phyloP scores from a whole-genome alignment of 2,329 filamentous ascomycete genomes.

The Penicillium brasilianum region DNA sequence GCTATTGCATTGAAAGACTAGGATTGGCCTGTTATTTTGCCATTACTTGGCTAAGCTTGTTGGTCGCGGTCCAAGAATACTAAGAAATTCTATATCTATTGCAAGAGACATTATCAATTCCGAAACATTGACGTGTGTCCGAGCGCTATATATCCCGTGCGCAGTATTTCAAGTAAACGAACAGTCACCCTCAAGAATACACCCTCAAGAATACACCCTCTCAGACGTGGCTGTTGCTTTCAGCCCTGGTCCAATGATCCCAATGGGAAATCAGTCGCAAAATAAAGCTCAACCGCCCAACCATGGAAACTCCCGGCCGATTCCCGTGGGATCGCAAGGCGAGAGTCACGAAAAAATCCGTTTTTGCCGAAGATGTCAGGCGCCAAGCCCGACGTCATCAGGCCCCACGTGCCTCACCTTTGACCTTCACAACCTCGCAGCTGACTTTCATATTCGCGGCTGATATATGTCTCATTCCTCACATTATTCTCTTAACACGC shows the following conservation, averaged over 20 bases:
- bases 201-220: too few species aligned
- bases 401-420: slow-evolving; percentile 26
- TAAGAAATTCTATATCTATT: too few species aligned
- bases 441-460: slow-evolving; percentile 19
- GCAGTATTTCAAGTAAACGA: too few species aligned
- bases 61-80: not conserved
- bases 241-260: too few species aligned
- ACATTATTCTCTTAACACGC: slow-evolving; percentile 3
- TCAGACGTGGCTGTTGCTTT: not conserved
- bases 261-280: not conserved
- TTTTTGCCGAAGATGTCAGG: slow-evolving; percentile 26
- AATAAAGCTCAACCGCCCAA: not conserved
- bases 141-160: not conserved
- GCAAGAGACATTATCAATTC: not conserved
- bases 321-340: not conserved
- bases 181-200: not conserved
- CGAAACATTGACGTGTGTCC: not conserved
- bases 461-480: slow-evolving; percentile 8
- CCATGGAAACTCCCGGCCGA: not conserved
- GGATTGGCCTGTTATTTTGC: not conserved
- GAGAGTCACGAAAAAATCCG: not conserved
- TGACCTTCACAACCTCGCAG: slow-evolving; percentile 15
- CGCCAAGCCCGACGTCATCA: slow-evolving; percentile 36
- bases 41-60: not conserved
- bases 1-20: slow-evolving; percentile 23